Base-by-base conservation (phyloP, 495 filamentous ascomycete species). In the Hypoxylon crocopeplum region DNA sequence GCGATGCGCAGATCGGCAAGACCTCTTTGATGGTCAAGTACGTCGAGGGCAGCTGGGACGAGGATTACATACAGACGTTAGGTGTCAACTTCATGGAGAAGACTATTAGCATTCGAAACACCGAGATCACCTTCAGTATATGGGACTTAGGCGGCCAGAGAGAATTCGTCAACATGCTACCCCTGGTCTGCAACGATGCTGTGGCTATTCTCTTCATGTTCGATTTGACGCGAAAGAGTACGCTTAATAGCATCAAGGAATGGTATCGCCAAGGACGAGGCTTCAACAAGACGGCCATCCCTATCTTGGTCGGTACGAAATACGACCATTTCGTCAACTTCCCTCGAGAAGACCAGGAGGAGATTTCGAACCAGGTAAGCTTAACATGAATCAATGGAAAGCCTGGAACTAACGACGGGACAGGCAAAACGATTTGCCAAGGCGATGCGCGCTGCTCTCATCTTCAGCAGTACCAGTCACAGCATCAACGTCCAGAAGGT, bases 21-120 rank as follows among this genome's bases (percentile, higher is more conserved):
- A 98, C 94, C 3, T 97, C 92, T 63, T 72, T 98, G 70, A 98
- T 98, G 94, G 94, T 98, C 45, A 98, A 98, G 75, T 98, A 98
- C 66, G 94, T 98, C 30, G 94, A 98, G 75, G 94, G 94, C 19
- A 96, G 91, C 73, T 98, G 95, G 90, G 94, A 98, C 74, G 94
- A 98, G 75, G 94, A 98, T 75, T 98, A 98, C 74, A 98, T 98
- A 66, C 94, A 98, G 76, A 98, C 94, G 20, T 77, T 98, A 41
- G 94, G 93, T 53, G 94, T 98, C 74, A 98, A 98, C 70, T 98
- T 98, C 78, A 98, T 98, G 94, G 94, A 98, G 74, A 98, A 98
- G 78, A 98, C 94, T 8, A 98, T 98, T 70, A 93, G 89, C 50
- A 98, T 98, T 72, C 92, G 94, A 49, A 98, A 98, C 73, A 98